These are phyloP conservation scores for Podospora appendiculata DNA, from an alignment of 495 filamentous ascomycete genomes.

Conservation along the genomic window DNA sequence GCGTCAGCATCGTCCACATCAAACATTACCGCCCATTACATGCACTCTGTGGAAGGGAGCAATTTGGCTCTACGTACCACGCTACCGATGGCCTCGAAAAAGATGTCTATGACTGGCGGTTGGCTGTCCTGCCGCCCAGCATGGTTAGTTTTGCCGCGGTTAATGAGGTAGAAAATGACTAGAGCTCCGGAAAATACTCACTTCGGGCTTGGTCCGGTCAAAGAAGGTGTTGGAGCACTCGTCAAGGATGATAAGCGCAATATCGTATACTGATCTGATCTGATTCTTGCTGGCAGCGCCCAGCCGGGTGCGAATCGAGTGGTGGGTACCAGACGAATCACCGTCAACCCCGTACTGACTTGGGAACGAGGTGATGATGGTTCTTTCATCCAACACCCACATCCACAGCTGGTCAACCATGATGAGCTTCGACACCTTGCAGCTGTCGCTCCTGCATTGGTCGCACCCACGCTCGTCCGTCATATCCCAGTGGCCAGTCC, in stretches of 20 bases:
- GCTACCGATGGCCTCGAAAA: slow-evolving; percentile 42
- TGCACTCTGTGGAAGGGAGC: background rate
- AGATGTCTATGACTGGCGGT: slow-evolving; percentile 63
- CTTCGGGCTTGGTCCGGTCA: slow-evolving; percentile 47
- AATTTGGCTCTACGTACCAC: slow-evolving; percentile 16
- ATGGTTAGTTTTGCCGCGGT: background rate
- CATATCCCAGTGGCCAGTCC: slow-evolving; percentile 9
- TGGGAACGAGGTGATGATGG: slow-evolving; percentile 63
- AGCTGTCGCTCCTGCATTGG: slow-evolving; percentile 26
- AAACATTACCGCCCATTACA: background rate
- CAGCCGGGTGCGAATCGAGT: slow-evolving; percentile 41
- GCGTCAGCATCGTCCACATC: slow-evolving; percentile 16
- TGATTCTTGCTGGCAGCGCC: slow-evolving; percentile 38
- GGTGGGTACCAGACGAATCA: slow-evolving; percentile 56
- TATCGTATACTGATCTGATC: slow-evolving; percentile 59
- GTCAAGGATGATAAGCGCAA: slow-evolving; percentile 57
- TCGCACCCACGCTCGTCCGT: slow-evolving; percentile 11
- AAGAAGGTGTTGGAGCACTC: slow-evolving; percentile 57
- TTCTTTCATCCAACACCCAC: slow-evolving; percentile 57
- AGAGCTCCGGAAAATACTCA: background rate
- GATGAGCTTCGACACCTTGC: slow-evolving; percentile 51
- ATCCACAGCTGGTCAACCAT: slow-evolving; percentile 77
- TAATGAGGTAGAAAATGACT: background rate
- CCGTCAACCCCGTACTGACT: slow-evolving; percentile 59
- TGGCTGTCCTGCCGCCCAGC: slow-evolving; percentile 35